These are phyloP conservation scores for Daldinia caldariorum DNA, from an alignment of 495 filamentous ascomycete genomes.

Conservation along the genomic window DNA sequence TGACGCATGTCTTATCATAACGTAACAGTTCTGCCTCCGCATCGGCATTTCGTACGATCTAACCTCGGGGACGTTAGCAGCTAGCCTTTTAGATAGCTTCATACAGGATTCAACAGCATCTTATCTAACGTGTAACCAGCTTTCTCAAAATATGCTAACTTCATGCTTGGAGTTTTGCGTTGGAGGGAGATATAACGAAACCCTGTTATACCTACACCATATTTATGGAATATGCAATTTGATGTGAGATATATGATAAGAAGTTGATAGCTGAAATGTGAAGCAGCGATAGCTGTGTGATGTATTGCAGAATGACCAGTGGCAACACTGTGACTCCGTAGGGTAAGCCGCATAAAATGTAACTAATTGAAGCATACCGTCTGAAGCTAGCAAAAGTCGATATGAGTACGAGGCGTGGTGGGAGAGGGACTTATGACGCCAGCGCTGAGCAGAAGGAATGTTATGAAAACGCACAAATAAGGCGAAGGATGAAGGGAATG, in stretches of 20 bases:
- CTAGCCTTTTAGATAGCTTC: not conserved
- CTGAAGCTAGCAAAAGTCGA: slow-evolving; percentile 11
- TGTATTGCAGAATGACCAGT: not conserved
- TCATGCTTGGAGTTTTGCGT: not conserved
- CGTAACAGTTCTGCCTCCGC: not conserved
- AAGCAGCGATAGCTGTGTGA: not conserved
- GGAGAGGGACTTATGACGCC: slow-evolving; percentile 3
- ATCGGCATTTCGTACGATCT: not conserved
- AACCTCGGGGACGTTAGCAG: not conserved
- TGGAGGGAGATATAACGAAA: not conserved
- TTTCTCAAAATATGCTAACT: not conserved
- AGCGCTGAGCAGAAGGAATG: slow-evolving; percentile 2
- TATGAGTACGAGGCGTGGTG: slow-evolving; percentile 1
- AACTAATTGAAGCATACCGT: not conserved
- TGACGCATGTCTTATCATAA: slow-evolving; percentile 1
- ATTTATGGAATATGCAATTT: not conserved
- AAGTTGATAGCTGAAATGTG: slow-evolving; percentile 11
- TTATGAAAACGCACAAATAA: not conserved
- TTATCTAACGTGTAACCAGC: not conserved
- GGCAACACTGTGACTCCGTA: slow-evolving; percentile 10
- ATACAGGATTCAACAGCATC: not conserved
- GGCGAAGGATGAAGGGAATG: slow-evolving; percentile 1
- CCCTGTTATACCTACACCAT: no score
- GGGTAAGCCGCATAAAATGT: slow-evolving; percentile 26
- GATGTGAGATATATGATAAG: not conserved